Base-by-base conservation (phyloP, 257 asterid species). In the Eustoma russellianum region DNA sequence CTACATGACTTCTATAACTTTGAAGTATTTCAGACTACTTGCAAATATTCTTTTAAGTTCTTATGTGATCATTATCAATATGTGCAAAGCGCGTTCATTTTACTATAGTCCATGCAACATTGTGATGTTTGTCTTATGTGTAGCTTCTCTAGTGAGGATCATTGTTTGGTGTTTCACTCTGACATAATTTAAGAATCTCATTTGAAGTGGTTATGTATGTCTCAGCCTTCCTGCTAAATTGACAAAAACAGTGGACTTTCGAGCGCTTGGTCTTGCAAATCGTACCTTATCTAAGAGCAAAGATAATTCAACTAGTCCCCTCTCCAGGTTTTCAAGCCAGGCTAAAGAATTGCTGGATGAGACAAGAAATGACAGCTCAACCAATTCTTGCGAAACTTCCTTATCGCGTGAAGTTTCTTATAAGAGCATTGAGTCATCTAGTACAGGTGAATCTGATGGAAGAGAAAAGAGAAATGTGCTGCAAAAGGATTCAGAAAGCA, bases 191-290 rank as follows among this genome's bases (percentile, higher is more conserved):
- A 34, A 5, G 17, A 6, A 44, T 17, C 56, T 48, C 34, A 48
- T 33, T 52, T 64, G 44, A 38, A 60, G 56, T 52, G 41, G 48
- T 51, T 48, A 10, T 48, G 47, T 16, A 60, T 58, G 17, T 71
- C 50, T 10, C 78, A 88, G 97, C 57, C 73, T 85, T 47, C 77
- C 87, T 46, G 66, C 82, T 53, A 74, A 74, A 59, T 43, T 46
- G 59, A 74, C 66, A 9, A 79, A 80, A 70, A 62, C 70, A 24
- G 52, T 48, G 47, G 90, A 79, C 34, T 51, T 50, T 53, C 80
- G 87, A 3, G 49, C 63, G 0, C 74, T 77, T 59, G 78, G 69
- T 66, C 60, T 79, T 11, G 56, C 59, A 48, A 71, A 65, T 68
- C 57, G 50, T 51, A 62, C 69, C 51, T 66, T 18, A 16, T 5